Conservation (phyloP, 208 protist species). For the Trypanosoma vivax region DNA sequence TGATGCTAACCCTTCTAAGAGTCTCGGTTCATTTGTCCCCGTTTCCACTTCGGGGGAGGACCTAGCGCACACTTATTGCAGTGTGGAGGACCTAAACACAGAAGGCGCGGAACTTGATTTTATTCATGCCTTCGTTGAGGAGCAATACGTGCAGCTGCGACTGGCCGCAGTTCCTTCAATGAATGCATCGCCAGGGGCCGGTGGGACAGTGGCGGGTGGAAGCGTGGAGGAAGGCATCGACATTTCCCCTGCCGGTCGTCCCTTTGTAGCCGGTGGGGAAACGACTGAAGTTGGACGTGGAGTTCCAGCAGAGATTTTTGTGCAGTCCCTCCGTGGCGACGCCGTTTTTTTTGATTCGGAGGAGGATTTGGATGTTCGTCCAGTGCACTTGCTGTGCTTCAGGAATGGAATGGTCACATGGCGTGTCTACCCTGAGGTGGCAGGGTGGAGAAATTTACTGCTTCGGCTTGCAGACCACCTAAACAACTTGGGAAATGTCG, state of each 20-base stretch:
- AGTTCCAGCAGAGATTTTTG: no score
- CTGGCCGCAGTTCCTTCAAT: conserved; percentile 2
- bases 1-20: background rate
- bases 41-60: background rate
- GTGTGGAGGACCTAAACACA: background rate
- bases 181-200: background rate
- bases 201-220: no score
- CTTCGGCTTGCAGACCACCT: background rate
- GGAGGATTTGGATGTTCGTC: background rate
- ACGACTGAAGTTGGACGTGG: no score
- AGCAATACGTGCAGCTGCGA: conserved; percentile 12
- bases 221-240: no score
- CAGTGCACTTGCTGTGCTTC: conserved; percentile 11
- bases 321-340: background rate
- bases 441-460: conserved; percentile 7
- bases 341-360: conserved; percentile 2
- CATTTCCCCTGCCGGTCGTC: no score
- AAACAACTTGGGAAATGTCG: background rate
- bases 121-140: conserved; percentile 6
- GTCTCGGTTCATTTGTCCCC: background rate
- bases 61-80: background rate
- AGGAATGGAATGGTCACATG: conserved; percentile 12
- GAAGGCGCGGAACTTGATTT: background rate
- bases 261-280: background rate
- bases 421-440: conserved; percentile 2